phyloP scores from a whole-genome alignment of 257 asterid species.

The Petrea volubilis region DNA sequence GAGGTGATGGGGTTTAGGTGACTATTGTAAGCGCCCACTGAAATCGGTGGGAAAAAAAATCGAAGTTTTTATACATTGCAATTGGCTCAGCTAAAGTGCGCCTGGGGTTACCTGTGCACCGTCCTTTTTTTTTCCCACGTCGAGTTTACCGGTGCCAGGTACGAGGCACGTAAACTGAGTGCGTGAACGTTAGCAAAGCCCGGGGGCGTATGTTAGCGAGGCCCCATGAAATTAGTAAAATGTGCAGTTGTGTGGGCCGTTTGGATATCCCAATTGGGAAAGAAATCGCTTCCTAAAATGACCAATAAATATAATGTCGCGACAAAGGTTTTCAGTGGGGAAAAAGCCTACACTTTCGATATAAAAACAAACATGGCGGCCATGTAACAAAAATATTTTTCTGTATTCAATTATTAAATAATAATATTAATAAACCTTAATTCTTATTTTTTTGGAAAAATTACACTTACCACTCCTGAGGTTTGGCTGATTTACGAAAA shows the following conservation, averaged over 20 bases:
- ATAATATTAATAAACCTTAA: too few species aligned
- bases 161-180: conserved; percentile 27
- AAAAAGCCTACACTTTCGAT: background rate
- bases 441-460: too few species aligned
- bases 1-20: background rate
- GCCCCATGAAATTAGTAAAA: background rate
- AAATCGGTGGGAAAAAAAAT: conserved; percentile 20
- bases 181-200: background rate
- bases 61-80: conserved; percentile 1
- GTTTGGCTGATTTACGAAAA: too few species aligned
- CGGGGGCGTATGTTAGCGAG: conserved; percentile 22
- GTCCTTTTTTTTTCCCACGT: conserved; percentile 25
- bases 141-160: background rate
- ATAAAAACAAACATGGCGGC: too few species aligned
- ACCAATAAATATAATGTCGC: background rate
- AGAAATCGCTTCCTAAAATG: background rate
- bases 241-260: conserved; percentile 17
- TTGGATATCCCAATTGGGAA: conserved; percentile 6
- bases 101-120: conserved; percentile 24
- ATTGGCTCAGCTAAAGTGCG: conserved; percentile 26
- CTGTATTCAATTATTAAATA: too few species aligned
- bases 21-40: conserved; percentile 36
- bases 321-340: background rate
- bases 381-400: too few species aligned
- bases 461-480: too few species aligned